phyloP scores from a whole-genome alignment of 768 basidiomycete species.

The Suillus hirtellus region DNA sequence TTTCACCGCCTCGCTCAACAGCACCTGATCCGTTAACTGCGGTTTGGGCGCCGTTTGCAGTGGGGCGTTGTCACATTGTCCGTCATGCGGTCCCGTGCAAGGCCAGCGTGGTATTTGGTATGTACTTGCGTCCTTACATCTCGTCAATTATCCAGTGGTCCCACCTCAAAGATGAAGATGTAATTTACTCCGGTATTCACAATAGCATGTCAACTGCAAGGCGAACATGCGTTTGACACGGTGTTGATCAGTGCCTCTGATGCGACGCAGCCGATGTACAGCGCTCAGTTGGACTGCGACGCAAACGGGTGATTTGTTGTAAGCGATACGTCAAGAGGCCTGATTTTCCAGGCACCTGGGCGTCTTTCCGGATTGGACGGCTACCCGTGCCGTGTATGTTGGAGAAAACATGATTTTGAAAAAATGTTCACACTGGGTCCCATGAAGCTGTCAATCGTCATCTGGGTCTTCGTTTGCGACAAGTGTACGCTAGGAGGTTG shows the following conservation, averaged over 20 bases:
- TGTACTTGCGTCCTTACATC: not conserved
- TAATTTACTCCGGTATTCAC: constrained; percentile 1
- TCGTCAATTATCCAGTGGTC: constrained; percentile 1
- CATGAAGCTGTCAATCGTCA: not conserved
- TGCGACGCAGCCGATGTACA: constrained; percentile 4
- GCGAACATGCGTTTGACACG: constrained; percentile 8
- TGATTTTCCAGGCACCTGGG: not conserved
- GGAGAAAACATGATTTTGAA: not conserved
- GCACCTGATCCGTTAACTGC: constrained; percentile 2
- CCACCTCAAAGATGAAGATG: not conserved
- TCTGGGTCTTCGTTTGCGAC: not conserved
- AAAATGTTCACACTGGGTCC: not conserved
- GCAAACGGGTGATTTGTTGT: not conserved
- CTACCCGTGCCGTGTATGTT: not conserved
- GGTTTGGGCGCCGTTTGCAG: not conserved
- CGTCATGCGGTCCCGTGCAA: too few species aligned
- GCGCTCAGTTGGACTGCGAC: not conserved
- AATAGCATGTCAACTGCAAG: constrained; percentile 8
- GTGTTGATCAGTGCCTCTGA: constrained; percentile 1
- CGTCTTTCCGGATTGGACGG: not conserved
- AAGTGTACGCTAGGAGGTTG: not conserved
- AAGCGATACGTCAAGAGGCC: constrained; percentile 1
- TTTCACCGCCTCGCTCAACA: not conserved
- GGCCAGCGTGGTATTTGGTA: not conserved
- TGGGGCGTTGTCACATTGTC: not conserved